A percentile compares a stretch with the other conserved stretches of the same genome.
Evolutionary conservation across 805 yeast genomes (phyloP).

Genomic region (Limtongia smithiae): DNA sequence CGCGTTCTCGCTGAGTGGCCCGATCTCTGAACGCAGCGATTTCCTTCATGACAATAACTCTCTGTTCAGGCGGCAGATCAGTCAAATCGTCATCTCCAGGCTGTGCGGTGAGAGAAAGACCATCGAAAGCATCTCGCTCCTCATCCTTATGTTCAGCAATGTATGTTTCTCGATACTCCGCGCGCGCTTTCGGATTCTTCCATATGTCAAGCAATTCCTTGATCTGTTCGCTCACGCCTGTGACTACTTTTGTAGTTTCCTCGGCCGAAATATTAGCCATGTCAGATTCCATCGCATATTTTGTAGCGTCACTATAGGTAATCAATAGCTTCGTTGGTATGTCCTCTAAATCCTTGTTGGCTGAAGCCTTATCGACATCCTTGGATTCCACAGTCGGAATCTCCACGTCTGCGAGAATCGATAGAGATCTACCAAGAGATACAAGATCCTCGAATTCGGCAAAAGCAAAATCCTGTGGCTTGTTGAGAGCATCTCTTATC

Average conservation of each 20-base stretch:
- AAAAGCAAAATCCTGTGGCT: constrained; percentile 18
- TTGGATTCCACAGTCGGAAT: constrained; percentile 14
- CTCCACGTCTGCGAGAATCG: constrained; percentile 11
- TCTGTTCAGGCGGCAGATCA: constrained; percentile 28
- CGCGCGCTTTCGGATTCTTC: constrained; percentile 16
- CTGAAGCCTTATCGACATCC: constrained; percentile 22
- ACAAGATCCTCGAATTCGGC: constrained; percentile 23
- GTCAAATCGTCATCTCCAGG: constrained; percentile 27
- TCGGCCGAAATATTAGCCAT: background rate
- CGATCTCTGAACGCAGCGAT: constrained; percentile 29
- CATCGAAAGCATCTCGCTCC: background rate
- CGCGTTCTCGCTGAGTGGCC: constrained; percentile 26
- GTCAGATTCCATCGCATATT: background rate
- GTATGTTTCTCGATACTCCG: constrained; percentile 2
- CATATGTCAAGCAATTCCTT: constrained; percentile 11
- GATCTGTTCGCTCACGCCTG: background rate
- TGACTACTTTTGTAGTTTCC: background rate
- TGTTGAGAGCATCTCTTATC: constrained; percentile 15
- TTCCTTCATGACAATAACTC: constrained; percentile 21
- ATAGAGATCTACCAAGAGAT: constrained; percentile 12
- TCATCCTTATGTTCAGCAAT: constrained; percentile 9
- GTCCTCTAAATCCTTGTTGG: constrained; percentile 10
- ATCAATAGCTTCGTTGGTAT: background rate
- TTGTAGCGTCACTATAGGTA: constrained; percentile 11
- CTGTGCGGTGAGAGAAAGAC: background rate